A percentile compares a stretch with the other conserved stretches of the same genome.
Conservation (phyloP, 2,329 filamentous ascomycete species). For the Ophiostoma novo-ulmi region DNA sequence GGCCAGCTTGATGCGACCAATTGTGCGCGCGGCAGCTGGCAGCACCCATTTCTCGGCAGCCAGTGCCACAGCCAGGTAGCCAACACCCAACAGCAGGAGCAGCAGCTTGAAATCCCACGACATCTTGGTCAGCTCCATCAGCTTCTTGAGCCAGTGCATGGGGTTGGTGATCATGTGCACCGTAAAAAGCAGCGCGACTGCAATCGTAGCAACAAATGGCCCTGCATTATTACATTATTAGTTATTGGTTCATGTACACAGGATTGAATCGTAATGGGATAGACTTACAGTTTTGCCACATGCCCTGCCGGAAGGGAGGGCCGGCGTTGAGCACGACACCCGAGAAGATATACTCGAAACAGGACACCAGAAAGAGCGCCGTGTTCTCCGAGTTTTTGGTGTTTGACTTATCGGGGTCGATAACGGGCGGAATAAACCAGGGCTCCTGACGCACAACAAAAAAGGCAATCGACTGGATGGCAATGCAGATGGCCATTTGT, state of each 20-base stretch:
- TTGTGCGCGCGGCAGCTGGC: slow-evolving; percentile 57
- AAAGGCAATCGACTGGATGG: slow-evolving; percentile 70
- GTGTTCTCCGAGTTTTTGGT: slow-evolving; percentile 93
- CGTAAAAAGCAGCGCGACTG: slow-evolving; percentile 60
- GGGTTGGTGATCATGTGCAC: slow-evolving; percentile 78
- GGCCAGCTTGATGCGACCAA: slow-evolving; percentile 58
- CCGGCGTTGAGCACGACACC: slow-evolving; percentile 90
- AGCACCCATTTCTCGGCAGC: slow-evolving; percentile 67
- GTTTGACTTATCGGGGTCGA: slow-evolving; percentile 75
- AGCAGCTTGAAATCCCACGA: slow-evolving; percentile 66
- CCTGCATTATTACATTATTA: slow-evolving; percentile 42
- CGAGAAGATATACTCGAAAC: slow-evolving; percentile 90
- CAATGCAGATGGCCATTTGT: slow-evolving; percentile 76
- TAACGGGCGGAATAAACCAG: slow-evolving; percentile 79
- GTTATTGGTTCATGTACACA: background rate
- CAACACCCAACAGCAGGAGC: slow-evolving; percentile 63
- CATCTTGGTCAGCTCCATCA: slow-evolving; percentile 86
- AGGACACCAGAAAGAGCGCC: slow-evolving; percentile 79
- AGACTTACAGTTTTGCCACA: slow-evolving; percentile 68
- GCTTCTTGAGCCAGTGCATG: slow-evolving; percentile 57
- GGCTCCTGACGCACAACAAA: slow-evolving; percentile 68
- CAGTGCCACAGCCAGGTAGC: slow-evolving; percentile 66
- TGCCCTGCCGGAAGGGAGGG: slow-evolving; percentile 76
- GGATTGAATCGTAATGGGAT: background rate
- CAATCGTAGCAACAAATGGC: slow-evolving; percentile 77